phyloP scores from a whole-genome alignment of 495 filamentous ascomycete species.

The Daldinia childiae region DNA sequence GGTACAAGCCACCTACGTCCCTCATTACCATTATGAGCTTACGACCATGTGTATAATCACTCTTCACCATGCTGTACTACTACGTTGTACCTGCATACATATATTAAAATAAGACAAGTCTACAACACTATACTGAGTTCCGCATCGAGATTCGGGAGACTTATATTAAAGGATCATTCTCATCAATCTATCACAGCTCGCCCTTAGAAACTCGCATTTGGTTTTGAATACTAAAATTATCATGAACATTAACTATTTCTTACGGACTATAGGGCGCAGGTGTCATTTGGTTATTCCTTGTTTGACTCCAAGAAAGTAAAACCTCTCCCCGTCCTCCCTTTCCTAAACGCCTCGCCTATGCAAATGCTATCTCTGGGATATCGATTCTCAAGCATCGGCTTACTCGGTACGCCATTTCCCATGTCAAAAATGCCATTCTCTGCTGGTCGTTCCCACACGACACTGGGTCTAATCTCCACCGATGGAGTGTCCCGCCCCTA shows the following conservation, averaged over 20 bases:
- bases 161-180: background rate
- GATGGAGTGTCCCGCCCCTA: slow-evolving; percentile 9
- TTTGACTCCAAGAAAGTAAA: slow-evolving; percentile 11
- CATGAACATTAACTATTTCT: slow-evolving; percentile 2
- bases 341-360: slow-evolving; percentile 42
- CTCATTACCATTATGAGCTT: background rate
- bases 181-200: background rate
- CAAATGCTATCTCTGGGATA: slow-evolving; percentile 39
- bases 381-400: slow-evolving; percentile 23
- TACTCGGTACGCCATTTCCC: slow-evolving; percentile 29
- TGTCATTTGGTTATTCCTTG: background rate
- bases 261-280: background rate
- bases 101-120: slow-evolving; percentile 17
- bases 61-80: slow-evolving; percentile 3
- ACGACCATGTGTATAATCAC: background rate
- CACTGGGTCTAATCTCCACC: slow-evolving; percentile 15
- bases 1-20: background rate
- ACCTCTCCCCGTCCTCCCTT: background rate
- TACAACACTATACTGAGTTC: background rate
- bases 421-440: slow-evolving; percentile 28
- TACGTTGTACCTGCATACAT: slow-evolving; percentile 13
- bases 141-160: background rate
- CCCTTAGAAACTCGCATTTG: background rate
- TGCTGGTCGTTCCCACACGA: slow-evolving; percentile 7
- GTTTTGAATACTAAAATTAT: background rate